A percentile compares a stretch with the other conserved stretches of the same genome.
These are phyloP conservation scores for Sanguinoderma infundibulare DNA, from an alignment of 1,284 basidiomycete genomes.

Conservation along the genomic window DNA sequence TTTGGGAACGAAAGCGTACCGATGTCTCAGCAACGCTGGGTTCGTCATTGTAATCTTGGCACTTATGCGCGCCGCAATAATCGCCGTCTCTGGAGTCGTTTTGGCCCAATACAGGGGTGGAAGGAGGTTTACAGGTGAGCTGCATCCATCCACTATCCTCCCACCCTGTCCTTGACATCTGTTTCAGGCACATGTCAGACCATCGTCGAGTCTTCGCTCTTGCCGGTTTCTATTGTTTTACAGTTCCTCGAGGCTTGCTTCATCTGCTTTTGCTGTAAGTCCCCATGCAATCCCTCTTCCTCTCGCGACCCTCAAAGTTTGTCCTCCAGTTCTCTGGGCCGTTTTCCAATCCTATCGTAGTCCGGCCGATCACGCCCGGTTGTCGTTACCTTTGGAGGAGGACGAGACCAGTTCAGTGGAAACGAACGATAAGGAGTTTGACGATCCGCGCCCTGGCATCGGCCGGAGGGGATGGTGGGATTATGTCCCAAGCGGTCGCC, in stretches of 20 bases:
- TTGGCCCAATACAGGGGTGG: conserved; percentile 41
- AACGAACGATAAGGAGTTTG: conserved; percentile 35
- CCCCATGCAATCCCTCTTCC: neutral
- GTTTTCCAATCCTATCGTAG: conserved; percentile 58
- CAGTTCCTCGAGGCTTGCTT: conserved; percentile 60
- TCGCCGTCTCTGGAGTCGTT: conserved; percentile 48
- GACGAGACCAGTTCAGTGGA: conserved; percentile 33
- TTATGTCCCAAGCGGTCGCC: conserved; percentile 40
- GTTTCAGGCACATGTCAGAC: conserved; percentile 29
- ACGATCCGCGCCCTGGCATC: conserved; percentile 24
- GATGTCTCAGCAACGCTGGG: conserved; percentile 61
- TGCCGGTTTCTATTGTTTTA: conserved; percentile 52
- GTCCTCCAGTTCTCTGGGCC: conserved; percentile 54
- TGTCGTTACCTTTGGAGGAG: conserved; percentile 50
- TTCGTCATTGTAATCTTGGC: conserved; percentile 49
- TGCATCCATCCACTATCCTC: neutral
- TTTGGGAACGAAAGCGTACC: conserved; percentile 69
- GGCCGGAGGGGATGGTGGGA: conserved; percentile 60
- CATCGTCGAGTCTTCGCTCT: conserved; percentile 31
- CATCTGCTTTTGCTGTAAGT: conserved; percentile 64
- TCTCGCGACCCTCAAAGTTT: neutral
- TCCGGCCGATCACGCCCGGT: conserved; percentile 55
- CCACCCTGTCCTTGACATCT: neutral
- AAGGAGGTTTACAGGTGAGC: conserved; percentile 52
- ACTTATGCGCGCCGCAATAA: conserved; percentile 47